Conservation (phyloP, 2,329 filamentous ascomycete species). For the Ceratocystis eucalypticola region DNA sequence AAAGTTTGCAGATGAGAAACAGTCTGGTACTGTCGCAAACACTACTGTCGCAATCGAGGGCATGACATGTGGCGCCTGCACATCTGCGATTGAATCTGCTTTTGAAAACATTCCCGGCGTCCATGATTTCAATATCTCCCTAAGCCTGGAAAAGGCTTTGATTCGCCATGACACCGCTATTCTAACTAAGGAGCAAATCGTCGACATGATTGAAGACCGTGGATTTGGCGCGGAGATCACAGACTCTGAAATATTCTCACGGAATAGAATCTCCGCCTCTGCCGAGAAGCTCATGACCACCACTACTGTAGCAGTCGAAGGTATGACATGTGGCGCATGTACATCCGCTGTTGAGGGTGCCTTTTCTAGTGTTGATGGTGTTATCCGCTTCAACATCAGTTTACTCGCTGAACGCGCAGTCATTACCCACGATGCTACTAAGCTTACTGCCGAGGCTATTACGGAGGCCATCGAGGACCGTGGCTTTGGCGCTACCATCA, state of each 20-base stretch:
- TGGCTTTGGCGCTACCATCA: conserved; percentile 73
- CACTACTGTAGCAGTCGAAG: conserved; percentile 80
- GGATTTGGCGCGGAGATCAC: conserved; percentile 72
- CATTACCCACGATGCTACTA: conserved; percentile 63
- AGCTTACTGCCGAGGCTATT: conserved; percentile 60
- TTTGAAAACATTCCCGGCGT: conserved; percentile 64
- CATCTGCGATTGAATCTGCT: conserved; percentile 68
- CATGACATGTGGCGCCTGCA: conserved; percentile 87
- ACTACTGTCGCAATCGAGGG: conserved; percentile 70
- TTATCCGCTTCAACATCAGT: conserved; percentile 88
- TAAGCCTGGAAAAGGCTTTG: conserved; percentile 73
- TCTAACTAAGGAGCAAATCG: conserved; percentile 39
- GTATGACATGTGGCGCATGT: conserved; percentile 96
- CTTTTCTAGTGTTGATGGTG: conserved; percentile 61
- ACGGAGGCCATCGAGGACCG: conserved; percentile 74
- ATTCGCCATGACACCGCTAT: conserved; percentile 59
- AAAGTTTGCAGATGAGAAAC: conserved; percentile 15
- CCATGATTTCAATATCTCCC: conserved; percentile 64
- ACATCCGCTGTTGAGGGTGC: conserved; percentile 80
- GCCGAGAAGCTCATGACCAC: conserved; percentile 37
- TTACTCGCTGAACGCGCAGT: conserved; percentile 84
- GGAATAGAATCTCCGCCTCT: conserved; percentile 20
- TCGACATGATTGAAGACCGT: conserved; percentile 51
- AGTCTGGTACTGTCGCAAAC: conserved; percentile 33
- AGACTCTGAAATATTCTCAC: conserved; percentile 45